Evolutionary conservation across 2,329 filamentous ascomycete genomes (phyloP).

Genomic region (Cyphellophora attinorum): DNA sequence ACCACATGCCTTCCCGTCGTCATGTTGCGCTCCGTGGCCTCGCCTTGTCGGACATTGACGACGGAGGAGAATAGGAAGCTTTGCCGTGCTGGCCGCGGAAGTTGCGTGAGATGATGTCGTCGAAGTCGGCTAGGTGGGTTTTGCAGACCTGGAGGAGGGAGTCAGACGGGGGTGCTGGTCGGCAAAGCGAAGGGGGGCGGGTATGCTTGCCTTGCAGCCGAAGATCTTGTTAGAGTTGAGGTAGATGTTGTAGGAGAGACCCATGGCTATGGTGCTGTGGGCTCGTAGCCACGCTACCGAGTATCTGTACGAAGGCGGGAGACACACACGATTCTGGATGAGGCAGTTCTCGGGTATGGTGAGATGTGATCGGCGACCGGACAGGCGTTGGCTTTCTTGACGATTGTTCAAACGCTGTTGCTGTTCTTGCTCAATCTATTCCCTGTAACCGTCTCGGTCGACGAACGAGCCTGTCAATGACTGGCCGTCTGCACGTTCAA

Average conservation of each 20-base stretch:
- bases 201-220: slow-evolving; percentile 56
- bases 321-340: too few relatives aligned
- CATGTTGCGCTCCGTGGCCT: slow-evolving; percentile 93
- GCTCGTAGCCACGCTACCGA: too few relatives aligned
- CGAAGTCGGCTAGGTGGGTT: slow-evolving; percentile 86
- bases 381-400: too few relatives aligned
- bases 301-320: too few relatives aligned
- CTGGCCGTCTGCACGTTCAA: too few relatives aligned
- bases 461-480: too few relatives aligned
- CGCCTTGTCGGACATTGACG: slow-evolving; percentile 74
- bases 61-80: slow-evolving; percentile 93
- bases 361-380: too few relatives aligned
- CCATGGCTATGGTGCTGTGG: slow-evolving; percentile 58
- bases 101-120: slow-evolving; percentile 95
- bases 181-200: background rate
- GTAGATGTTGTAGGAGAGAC: slow-evolving; percentile 84
- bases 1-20: slow-evolving; percentile 93
- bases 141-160: slow-evolving; percentile 57
- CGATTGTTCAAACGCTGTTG: too few relatives aligned
- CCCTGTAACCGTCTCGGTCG: too few relatives aligned
- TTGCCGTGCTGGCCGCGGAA: slow-evolving; percentile 98
- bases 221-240: slow-evolving; percentile 80
- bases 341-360: too few relatives aligned
- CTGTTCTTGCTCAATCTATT: too few relatives aligned
- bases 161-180: too few relatives aligned